These are phyloP conservation scores for Kappamyces sp. DNA, from an alignment of 192 early-diverging fungal genomes.

Conservation along the genomic window DNA sequence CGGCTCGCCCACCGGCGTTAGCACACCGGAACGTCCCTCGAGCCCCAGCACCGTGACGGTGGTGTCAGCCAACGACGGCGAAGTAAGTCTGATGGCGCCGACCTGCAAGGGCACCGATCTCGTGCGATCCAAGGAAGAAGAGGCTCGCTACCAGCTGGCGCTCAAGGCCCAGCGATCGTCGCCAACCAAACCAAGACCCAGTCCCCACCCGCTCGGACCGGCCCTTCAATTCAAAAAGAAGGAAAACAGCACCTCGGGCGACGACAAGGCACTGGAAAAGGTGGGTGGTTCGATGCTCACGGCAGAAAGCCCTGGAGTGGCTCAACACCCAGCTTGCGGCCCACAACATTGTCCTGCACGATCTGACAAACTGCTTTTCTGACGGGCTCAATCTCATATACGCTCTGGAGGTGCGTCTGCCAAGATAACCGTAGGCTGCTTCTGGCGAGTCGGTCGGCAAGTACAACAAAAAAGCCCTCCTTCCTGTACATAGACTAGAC, in stretches of 20 bases:
- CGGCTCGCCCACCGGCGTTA: conserved; percentile 8
- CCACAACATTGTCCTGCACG: conserved; percentile 31
- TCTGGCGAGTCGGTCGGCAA: conserved; percentile 41
- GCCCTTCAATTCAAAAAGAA: conserved; percentile 32
- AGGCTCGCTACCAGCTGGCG: conserved; percentile 6
- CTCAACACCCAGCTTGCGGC: conserved; percentile 37
- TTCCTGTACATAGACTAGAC: conserved; percentile 46
- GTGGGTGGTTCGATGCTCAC: conserved; percentile 9
- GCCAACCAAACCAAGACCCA: conserved; percentile 11
- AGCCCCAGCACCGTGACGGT: not conserved
- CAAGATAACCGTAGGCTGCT: conserved; percentile 16
- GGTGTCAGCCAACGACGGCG: too few relatives aligned
- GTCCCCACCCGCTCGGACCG: conserved; percentile 6
- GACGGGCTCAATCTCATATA: conserved; percentile 46
- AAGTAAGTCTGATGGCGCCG: not conserved
- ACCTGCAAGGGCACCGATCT: not conserved
- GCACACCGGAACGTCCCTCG: not conserved
- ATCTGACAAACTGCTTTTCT: conserved; percentile 28
- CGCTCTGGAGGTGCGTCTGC: conserved; percentile 32
- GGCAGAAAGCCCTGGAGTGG: conserved; percentile 40
- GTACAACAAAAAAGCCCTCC: conserved; percentile 47
- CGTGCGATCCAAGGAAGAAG: conserved; percentile 14
- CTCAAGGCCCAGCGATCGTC: conserved; percentile 6
- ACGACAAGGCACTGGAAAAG: conserved; percentile 50
- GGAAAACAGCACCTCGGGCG: conserved; percentile 39